phyloP scores from a whole-genome alignment of 495 filamentous ascomycete genomes.

The Glarea lozoyensis region DNA sequence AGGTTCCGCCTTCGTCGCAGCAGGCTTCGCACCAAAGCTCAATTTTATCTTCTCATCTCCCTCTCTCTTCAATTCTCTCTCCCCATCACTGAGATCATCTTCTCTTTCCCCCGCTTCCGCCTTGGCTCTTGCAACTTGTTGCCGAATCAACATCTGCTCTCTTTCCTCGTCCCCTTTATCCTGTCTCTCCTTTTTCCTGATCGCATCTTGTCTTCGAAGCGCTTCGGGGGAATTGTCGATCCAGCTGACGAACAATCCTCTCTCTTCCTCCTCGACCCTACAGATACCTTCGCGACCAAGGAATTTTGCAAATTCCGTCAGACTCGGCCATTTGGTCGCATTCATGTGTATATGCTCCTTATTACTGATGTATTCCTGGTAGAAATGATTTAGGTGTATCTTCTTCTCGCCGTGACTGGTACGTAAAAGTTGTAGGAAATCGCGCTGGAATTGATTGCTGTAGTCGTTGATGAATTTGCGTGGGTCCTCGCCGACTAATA shows the following conservation, averaged over 20 bases:
- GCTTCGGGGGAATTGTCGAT: constrained; percentile 85
- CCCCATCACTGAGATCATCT: constrained; percentile 34
- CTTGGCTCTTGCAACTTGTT: constrained; percentile 71
- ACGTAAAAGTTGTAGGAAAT: constrained; percentile 66
- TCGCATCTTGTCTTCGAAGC: constrained; percentile 65
- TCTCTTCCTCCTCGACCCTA: constrained; percentile 80
- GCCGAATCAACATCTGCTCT: constrained; percentile 68
- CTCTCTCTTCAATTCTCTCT: constrained; percentile 50
- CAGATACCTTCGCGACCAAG: constrained; percentile 78
- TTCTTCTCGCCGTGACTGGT: constrained; percentile 82
- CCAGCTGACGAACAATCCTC: constrained; percentile 80
- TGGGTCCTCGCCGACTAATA: constrained; percentile 75
- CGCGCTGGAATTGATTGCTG: constrained; percentile 64
- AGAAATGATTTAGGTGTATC: constrained; percentile 82
- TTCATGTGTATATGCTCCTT: constrained; percentile 92
- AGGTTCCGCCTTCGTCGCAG: constrained; percentile 12
- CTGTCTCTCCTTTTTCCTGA: constrained; percentile 72
- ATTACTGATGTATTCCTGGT: constrained; percentile 75
- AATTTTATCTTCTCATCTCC: constrained; percentile 82
- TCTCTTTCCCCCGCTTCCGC: constrained; percentile 41
- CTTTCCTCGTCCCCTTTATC: constrained; percentile 86
- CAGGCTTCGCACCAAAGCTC: constrained; percentile 49
- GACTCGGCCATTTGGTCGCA: constrained; percentile 71
- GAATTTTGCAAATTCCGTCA: constrained; percentile 83
- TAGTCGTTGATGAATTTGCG: constrained; percentile 71